Conservation (phyloP, 2,329 filamentous ascomycete genomes). For the Colletotrichum agaves region DNA sequence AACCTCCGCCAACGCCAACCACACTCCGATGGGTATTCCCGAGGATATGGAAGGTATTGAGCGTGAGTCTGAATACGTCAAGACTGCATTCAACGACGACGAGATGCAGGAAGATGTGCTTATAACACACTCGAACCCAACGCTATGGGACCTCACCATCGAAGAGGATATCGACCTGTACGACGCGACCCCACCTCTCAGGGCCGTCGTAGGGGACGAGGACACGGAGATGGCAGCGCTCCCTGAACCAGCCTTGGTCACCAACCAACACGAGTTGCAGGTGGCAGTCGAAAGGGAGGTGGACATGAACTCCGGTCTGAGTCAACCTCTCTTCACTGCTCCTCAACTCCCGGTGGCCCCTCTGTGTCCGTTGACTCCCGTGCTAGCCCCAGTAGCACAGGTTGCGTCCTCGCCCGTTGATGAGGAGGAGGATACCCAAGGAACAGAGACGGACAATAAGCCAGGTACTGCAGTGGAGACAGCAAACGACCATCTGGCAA, state of each 20-base stretch:
- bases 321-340: neutral
- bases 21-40: neutral
- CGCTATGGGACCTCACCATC: neutral
- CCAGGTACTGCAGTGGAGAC: too few species aligned
- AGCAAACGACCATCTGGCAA: too few species aligned
- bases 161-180: neutral
- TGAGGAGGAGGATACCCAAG: neutral
- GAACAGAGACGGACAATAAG: neutral
- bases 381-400: too few species aligned
- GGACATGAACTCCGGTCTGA: slow-evolving; percentile 2
- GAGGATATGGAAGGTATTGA: neutral
- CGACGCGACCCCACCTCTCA: neutral
- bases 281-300: neutral
- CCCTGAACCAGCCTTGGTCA: neutral
- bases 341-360: neutral
- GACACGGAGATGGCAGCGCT: neutral
- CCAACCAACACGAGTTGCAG: neutral
- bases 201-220: neutral
- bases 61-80: neutral
- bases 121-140: too few species aligned
- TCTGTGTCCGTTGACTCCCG: neutral
- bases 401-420: neutral
- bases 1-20: neutral
- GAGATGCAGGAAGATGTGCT: neutral
- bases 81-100: neutral